These are phyloP conservation scores for Backusella liffmaniae DNA, from an alignment of 192 early-diverging fungal genomes.

Conservation along the genomic window DNA sequence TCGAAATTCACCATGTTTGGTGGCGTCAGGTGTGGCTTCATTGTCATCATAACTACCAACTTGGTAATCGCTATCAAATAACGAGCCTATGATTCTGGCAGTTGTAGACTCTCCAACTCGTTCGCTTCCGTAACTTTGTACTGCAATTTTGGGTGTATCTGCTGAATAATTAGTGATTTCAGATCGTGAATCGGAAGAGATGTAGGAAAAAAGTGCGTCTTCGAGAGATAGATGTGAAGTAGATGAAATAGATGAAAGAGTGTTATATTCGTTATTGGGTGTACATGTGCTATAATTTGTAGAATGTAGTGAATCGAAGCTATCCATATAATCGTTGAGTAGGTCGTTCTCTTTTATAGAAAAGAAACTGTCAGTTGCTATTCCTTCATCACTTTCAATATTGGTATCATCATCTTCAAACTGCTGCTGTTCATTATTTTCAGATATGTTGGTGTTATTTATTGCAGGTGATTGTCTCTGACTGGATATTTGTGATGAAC, in stretches of 20 bases:
- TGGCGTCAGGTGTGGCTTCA: not conserved
- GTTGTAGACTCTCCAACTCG: not conserved
- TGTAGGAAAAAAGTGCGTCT: not conserved
- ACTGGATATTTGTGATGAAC: not conserved
- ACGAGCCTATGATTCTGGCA: not conserved
- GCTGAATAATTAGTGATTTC: not conserved
- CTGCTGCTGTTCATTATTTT: not conserved
- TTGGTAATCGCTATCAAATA: constrained; percentile 9
- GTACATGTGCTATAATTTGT: not conserved
- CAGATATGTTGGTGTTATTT: not conserved
- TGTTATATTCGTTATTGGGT: not conserved
- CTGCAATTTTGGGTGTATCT: not conserved
- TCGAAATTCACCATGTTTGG: not conserved
- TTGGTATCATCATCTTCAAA: not conserved
- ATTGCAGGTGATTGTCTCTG: not conserved
- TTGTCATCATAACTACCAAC: not conserved
- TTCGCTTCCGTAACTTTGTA: not conserved
- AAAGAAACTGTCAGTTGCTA: not conserved
- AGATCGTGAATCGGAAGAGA: constrained; percentile 4
- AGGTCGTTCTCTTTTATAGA: not conserved
- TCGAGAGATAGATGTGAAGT: not conserved
- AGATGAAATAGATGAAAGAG: not conserved
- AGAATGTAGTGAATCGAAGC: not conserved
- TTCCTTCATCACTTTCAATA: not conserved
- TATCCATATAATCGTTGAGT: not conserved